These are phyloP conservation scores for Colletotrichum gloeosporioides DNA, from an alignment of 2,329 filamentous ascomycete species.

Conservation along the genomic window DNA sequence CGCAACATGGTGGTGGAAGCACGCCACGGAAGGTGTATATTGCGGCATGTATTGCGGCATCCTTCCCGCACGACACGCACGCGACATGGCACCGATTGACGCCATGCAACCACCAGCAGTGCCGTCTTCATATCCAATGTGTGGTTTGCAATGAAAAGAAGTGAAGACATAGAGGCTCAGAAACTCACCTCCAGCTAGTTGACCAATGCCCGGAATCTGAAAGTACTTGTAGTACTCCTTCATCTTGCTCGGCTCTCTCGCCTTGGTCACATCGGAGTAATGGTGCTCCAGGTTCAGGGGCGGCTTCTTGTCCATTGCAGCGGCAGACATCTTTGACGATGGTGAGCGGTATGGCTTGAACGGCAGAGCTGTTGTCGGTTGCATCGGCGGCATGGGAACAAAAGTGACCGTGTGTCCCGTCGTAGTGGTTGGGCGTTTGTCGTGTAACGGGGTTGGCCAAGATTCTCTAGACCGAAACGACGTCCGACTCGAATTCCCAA, in stretches of 20 bases:
- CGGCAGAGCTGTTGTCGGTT: neutral
- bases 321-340: neutral
- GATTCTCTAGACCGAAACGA: neutral
- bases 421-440: neutral
- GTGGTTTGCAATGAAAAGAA: neutral
- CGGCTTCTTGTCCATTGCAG: constrained; percentile 11
- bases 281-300: constrained; percentile 83
- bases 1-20: neutral
- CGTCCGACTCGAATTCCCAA: neutral
- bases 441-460: neutral
- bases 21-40: constrained; percentile 16
- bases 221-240: constrained; percentile 92
- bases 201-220: constrained; percentile 63
- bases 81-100: neutral
- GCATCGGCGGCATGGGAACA: neutral
- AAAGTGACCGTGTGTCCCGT: neutral
- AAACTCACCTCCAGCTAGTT: constrained; percentile 64
- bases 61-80: neutral
- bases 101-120: neutral
- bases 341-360: neutral
- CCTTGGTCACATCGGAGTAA: constrained; percentile 72
- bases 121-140: neutral
- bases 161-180: neutral
- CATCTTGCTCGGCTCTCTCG: constrained; percentile 68
- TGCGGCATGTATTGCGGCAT: constrained; percentile 18